phyloP scores from a whole-genome alignment of 768 basidiomycete species.

The Pisolithus albus region DNA sequence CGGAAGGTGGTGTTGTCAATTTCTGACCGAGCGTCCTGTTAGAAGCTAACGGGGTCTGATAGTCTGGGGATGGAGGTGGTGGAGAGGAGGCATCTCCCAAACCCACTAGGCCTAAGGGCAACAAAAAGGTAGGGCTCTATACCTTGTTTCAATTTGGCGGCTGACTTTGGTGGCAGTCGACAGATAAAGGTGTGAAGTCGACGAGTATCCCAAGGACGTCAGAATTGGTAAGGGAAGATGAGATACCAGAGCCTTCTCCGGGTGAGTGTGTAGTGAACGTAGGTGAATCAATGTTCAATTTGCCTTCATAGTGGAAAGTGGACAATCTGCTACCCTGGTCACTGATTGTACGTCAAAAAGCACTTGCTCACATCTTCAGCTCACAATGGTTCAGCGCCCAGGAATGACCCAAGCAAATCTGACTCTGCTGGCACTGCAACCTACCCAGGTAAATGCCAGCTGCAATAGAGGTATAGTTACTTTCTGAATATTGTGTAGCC shows the following conservation, averaged over 20 bases:
- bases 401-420: not conserved
- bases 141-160: not conserved
- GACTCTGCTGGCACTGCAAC: not conserved
- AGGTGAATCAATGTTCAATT: not conserved
- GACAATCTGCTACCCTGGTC: not conserved
- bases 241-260: slow-evolving; percentile 2
- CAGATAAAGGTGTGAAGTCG: not conserved
- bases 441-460: not conserved
- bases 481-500: not conserved
- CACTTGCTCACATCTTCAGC: not conserved
- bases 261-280: slow-evolving; percentile 6
- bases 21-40: not conserved
- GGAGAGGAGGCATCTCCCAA: not conserved
- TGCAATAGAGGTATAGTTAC: not conserved
- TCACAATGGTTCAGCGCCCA: not conserved
- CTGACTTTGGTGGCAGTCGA: not conserved
- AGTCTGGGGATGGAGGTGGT: not conserved
- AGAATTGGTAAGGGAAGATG: slow-evolving; percentile 8
- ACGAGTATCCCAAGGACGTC: slow-evolving; percentile 1
- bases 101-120: not conserved
- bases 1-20: not conserved
- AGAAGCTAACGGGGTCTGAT: not conserved
- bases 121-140: not conserved
- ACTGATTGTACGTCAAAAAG: not conserved
- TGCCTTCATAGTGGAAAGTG: not conserved